Conservation (phyloP, 768 basidiomycete genomes). For the Hericium coralloides region DNA sequence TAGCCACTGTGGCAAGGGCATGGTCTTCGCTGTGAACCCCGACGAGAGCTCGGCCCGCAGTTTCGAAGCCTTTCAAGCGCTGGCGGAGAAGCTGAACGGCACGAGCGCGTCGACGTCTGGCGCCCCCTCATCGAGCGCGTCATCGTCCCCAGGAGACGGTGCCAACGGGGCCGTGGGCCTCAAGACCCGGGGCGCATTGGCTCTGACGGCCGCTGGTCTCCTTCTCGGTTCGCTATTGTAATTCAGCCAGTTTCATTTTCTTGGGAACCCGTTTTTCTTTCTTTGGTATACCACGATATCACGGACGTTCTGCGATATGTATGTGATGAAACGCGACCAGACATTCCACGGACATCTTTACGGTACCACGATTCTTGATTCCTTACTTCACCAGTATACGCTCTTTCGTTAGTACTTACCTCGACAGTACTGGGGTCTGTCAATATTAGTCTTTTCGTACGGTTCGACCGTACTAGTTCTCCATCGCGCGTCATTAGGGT, state of each 20-base stretch:
- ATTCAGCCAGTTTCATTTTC: not conserved
- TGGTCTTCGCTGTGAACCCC: constrained; percentile 47
- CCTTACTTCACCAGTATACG: no score
- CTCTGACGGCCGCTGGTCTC: not conserved
- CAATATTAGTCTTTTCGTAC: no score
- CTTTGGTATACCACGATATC: no score
- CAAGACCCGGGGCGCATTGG: not conserved
- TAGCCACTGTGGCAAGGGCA: constrained; percentile 28
- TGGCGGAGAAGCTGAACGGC: constrained; percentile 47
- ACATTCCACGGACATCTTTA: no score
- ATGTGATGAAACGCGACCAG: no score
- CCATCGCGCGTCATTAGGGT: no score
- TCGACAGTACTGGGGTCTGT: no score
- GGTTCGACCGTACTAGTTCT: no score
- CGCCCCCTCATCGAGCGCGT: not conserved
- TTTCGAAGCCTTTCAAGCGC: constrained; percentile 47
- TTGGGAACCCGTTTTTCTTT: no score
- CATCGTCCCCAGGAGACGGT: not conserved
- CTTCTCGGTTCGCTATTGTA: not conserved
- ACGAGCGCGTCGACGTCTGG: constrained; percentile 19
- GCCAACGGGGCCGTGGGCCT: not conserved
- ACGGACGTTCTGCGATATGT: no score
- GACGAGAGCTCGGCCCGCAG: constrained; percentile 38
- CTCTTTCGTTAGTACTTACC: no score
- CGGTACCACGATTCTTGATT: no score